phyloP scores from a whole-genome alignment of 495 filamentous ascomycete species.

The Glarea lozoyensis region DNA sequence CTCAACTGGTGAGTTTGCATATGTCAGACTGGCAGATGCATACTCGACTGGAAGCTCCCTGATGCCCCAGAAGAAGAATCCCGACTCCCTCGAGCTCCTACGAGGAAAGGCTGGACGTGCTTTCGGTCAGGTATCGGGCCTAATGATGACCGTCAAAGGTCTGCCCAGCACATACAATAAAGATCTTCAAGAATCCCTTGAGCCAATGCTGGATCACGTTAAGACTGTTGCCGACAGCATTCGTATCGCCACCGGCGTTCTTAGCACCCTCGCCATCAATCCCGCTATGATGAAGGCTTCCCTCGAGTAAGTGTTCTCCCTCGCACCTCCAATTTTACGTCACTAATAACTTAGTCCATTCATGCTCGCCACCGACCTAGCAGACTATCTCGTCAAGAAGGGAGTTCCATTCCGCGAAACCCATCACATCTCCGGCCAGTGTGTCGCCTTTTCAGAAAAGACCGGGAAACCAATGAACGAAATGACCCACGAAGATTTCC shows the following conservation, averaged over 20 bases:
- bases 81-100: conserved; percentile 78
- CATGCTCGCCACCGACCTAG: conserved; percentile 57
- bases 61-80: conserved; percentile 73
- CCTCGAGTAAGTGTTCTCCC: too few relatives aligned
- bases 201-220: conserved; percentile 80
- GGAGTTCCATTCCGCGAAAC: conserved; percentile 78
- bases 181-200: conserved; percentile 65
- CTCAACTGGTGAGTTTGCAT: conserved; percentile 72
- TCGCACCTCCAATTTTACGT: conserved; percentile 52
- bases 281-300: conserved; percentile 61
- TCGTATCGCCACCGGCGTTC: conserved; percentile 55
- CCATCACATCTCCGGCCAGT: conserved; percentile 79
- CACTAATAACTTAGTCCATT: conserved; percentile 55
- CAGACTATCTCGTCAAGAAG: conserved; percentile 87
- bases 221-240: conserved; percentile 81
- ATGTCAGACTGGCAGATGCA: conserved; percentile 67
- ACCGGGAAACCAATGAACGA: conserved; percentile 66
- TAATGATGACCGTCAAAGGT: conserved; percentile 83
- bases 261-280: conserved; percentile 39
- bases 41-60: conserved; percentile 53
- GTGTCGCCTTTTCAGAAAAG: conserved; percentile 62
- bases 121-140: conserved; percentile 73
- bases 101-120: conserved; percentile 78
- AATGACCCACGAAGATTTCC: conserved; percentile 58
- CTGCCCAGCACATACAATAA: conserved; percentile 40